A percentile compares a stretch with the other conserved stretches of the same genome.
Evolutionary conservation across 176 grass and related monocot genomes (phyloP).

Genomic region (Thalia dealbata): DNA sequence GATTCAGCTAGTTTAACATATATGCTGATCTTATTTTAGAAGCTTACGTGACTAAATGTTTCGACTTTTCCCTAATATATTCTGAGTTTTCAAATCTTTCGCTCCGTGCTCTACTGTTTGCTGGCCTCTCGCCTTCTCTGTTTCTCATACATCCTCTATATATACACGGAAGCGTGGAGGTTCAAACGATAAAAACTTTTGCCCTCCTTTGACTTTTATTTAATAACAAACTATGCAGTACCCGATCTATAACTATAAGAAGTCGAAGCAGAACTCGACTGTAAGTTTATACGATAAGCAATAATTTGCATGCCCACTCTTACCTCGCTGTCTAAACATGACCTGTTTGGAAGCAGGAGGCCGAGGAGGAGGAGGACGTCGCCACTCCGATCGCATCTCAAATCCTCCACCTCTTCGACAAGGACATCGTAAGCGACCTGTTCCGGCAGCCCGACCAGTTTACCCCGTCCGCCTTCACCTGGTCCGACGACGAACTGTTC

Average conservation of each 20-base stretch:
- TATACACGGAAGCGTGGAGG: background rate
- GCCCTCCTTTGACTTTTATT: too few species aligned
- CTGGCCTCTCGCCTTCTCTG: background rate
- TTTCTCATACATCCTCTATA: too few species aligned
- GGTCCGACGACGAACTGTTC: slow-evolving; percentile 33
- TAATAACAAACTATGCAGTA: background rate
- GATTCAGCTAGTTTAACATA: background rate
- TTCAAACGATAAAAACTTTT: too few species aligned
- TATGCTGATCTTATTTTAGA: too few species aligned
- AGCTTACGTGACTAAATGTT: background rate
- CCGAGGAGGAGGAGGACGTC: background rate
- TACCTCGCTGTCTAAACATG: background rate
- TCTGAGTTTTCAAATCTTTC: too few species aligned
- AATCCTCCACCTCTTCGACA: slow-evolving; percentile 15
- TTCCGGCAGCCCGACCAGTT: slow-evolving; percentile 19
- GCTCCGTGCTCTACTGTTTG: background rate
- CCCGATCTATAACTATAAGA: background rate
- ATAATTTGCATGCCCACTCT: too few species aligned
- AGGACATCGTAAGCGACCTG: background rate
- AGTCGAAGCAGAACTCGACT: background rate
- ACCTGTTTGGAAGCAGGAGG: background rate
- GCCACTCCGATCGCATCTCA: slow-evolving; percentile 6
- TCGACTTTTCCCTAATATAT: background rate
- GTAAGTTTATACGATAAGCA: background rate
- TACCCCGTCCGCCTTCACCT: slow-evolving; percentile 18